phyloP scores from a whole-genome alignment of 2,329 filamentous ascomycete species.

The Allantophomopsis cytisporea region DNA sequence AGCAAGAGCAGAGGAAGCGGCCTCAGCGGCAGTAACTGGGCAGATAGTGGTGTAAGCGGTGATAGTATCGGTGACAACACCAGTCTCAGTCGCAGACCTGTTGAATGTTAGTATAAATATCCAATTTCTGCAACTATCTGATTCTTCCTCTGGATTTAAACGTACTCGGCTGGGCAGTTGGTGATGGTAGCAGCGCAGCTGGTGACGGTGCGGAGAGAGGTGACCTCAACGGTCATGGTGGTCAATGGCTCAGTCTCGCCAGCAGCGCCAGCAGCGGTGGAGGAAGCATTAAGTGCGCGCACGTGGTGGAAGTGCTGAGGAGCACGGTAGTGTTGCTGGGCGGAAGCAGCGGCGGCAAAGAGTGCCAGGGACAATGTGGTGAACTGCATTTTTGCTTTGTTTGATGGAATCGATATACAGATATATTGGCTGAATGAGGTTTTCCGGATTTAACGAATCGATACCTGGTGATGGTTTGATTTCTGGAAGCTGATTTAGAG shows the following conservation, averaged over 20 bases:
- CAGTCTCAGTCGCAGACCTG: conserved; percentile 1
- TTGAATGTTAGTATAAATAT: no score
- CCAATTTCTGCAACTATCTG: no score
- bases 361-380: conserved; percentile 12
- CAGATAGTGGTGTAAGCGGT: conserved; percentile 33
- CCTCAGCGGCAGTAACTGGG: conserved; percentile 25
- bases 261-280: conserved; percentile 1
- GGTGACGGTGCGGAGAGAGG: conserved; percentile 21
- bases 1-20: conserved; percentile 22
- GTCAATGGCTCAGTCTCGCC: conserved; percentile 10
- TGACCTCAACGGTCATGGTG: conserved; percentile 25
- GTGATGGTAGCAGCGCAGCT: conserved; percentile 24
- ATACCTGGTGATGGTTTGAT: conserved; percentile 5
- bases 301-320: conserved; percentile 15
- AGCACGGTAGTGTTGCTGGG: conserved; percentile 6
- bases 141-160: conserved; percentile 7
- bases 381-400: conserved; percentile 14
- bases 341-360: conserved; percentile 19
- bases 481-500: conserved; percentile 4
- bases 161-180: conserved; percentile 22
- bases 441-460: conserved; percentile 8
- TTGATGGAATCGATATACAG: no score
- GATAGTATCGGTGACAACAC: conserved; percentile 24
- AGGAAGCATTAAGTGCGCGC: conserved; percentile 10
- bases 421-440: no score